Conservation (phyloP, 2,329 filamentous ascomycete genomes). For the Sporothrix globosa region DNA sequence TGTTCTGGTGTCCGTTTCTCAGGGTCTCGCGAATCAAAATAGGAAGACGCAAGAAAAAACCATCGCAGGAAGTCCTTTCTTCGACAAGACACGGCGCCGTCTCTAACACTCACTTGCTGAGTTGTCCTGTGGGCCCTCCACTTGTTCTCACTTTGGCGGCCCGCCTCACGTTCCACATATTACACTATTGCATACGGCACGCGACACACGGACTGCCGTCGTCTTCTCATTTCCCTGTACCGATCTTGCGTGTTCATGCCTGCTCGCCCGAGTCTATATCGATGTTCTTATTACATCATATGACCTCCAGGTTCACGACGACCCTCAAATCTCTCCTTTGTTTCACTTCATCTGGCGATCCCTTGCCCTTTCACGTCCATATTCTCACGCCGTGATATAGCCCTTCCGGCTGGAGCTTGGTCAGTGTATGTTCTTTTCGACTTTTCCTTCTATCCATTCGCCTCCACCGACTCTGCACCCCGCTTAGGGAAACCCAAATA, state of each 20-base stretch:
- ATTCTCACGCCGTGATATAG: constrained; percentile 20
- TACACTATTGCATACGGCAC: constrained; percentile 12
- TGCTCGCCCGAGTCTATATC: constrained; percentile 10
- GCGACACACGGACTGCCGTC: constrained; percentile 27
- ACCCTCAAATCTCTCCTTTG: constrained; percentile 30
- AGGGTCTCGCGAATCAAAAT: neutral
- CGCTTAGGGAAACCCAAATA: neutral
- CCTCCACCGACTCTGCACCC: constrained; percentile 9
- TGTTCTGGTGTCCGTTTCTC: neutral
- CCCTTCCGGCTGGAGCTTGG: neutral
- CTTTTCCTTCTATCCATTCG: neutral
- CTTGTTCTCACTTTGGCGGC: constrained; percentile 12
- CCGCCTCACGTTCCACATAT: constrained; percentile 24
- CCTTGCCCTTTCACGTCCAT: neutral
- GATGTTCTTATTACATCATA: constrained; percentile 9
- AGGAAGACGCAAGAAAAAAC: constrained; percentile 23
- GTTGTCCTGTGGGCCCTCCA: neutral
- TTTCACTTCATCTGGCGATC: constrained; percentile 24
- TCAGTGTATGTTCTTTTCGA: neutral
- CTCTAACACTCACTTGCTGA: neutral
- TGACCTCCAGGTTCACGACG: constrained; percentile 19
- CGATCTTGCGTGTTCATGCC: neutral
- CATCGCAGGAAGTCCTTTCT: neutral
- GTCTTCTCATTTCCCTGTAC: constrained; percentile 11
- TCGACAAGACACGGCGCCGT: constrained; percentile 1